Base-by-base conservation (phyloP, 768 basidiomycete genomes). In the Coprinopsis cinerea region DNA sequence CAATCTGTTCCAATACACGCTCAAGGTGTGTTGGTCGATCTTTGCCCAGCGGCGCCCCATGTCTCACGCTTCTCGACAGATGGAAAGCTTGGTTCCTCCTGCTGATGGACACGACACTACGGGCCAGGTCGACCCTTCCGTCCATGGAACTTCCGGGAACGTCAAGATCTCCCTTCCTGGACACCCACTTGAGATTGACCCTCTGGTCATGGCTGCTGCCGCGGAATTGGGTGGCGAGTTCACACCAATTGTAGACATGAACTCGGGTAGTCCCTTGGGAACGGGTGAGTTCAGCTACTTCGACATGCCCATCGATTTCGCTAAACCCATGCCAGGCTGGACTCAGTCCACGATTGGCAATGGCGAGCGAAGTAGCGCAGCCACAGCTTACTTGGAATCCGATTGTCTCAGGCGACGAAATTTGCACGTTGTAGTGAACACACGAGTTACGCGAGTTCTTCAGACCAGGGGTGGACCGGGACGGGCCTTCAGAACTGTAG, bases 251-350 rank as follows among this genome's bases (percentile, higher is more conserved):
- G 32, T 59, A 18, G 76, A 77, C 55, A 60, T 62, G 48, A 74
- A 75, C 52, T 65, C 67, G 17, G 75, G 76, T 11, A 60, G 55
- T 10, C 66, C 65, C 0, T 48, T 74, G 4, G 76, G 76, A 4
- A 44, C 75, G 32, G 67, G 75, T 73, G 27, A 45, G 67, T 53
- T 1, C n/a, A 39, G 7, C 26, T 37, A 2, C 20, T 6, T 14
- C 23, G 17, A 26, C 10, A 32, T 26, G 2, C 13, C 10, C 32
- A 26, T 2, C 2, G 2, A 11, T 20, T 23, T 4, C 23, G 17
- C 13, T 17, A 17, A 17, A 27, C 5, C 20, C 23, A 39, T 18
- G 32, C 9, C 24, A 59, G 62, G 54, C 13, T 62, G 59, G 57
- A 28, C 56, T 24, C 61, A 60, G 40, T n/a, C n/a, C n/a, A n/a